A percentile compares a stretch with the other conserved stretches of the same genome.
Conservation (phyloP, 1,139 yeast genomes). For the Diutina neorugosa region DNA sequence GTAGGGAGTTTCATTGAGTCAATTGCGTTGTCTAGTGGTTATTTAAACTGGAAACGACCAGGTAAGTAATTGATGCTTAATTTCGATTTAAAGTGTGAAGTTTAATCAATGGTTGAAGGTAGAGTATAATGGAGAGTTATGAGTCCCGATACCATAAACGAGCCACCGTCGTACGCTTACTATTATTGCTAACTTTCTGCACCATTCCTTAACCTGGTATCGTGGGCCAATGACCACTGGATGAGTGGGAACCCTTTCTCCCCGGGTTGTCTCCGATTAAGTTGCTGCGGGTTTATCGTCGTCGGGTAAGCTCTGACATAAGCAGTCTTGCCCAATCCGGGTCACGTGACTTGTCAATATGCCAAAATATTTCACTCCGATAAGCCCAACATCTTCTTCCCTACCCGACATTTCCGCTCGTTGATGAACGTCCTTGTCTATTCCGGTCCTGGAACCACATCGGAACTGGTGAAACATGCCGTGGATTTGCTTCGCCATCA, state of each 20-base stretch:
- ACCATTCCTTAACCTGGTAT: too few species aligned
- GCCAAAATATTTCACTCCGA: background rate
- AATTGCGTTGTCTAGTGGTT: background rate
- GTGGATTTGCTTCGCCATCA: conserved; percentile 60
- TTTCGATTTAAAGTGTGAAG: background rate
- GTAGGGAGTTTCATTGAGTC: background rate
- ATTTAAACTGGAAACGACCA: too few species aligned
- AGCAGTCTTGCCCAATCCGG: too few species aligned
- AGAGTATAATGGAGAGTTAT: too few species aligned
- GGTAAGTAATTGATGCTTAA: too few species aligned
- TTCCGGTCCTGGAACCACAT: conserved; percentile 79
- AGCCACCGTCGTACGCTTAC: too few species aligned
- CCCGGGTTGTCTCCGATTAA: too few species aligned
- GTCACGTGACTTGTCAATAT: background rate
- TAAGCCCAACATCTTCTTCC: background rate
- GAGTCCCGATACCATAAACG: too few species aligned
- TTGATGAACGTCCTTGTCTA: conserved; percentile 72
- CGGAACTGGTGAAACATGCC: conserved; percentile 77
- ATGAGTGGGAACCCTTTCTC: too few species aligned
- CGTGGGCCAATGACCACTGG: too few species aligned
- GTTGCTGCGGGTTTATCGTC: background rate
- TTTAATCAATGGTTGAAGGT: too few species aligned
- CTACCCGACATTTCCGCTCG: background rate
- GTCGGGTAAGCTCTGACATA: background rate
- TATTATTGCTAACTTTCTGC: too few species aligned